phyloP scores from a whole-genome alignment of 176 grass and related monocot species.

The Juncus effusus region DNA sequence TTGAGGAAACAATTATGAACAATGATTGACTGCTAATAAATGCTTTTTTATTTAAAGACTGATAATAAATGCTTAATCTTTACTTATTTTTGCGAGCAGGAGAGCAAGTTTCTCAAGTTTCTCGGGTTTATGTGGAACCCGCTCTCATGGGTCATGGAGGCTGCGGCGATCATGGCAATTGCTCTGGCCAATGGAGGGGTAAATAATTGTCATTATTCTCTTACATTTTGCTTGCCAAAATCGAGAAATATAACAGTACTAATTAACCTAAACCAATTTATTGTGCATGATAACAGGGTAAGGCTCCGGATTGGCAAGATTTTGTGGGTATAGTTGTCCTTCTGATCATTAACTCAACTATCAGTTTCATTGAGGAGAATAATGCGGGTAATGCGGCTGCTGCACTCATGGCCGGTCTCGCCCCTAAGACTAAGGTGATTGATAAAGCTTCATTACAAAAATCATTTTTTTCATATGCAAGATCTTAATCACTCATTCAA shows the following conservation, averaged over 20 bases:
- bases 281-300: slow-evolving; percentile 28
- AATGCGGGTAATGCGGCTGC: slow-evolving; percentile 81
- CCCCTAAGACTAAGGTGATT: slow-evolving; percentile 74
- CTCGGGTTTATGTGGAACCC: slow-evolving; percentile 97
- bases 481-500: too few species aligned
- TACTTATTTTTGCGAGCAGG: slow-evolving; percentile 17
- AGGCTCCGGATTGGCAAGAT: slow-evolving; percentile 80
- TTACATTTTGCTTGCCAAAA: background rate
- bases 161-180: slow-evolving; percentile 93
- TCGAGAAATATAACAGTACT: slow-evolving; percentile 2
- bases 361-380: slow-evolving; percentile 87
- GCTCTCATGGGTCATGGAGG: slow-evolving; percentile 87
- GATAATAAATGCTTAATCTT: background rate
- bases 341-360: slow-evolving; percentile 90
- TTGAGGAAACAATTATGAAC: background rate
- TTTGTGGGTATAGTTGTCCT: slow-evolving; percentile 85
- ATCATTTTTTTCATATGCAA: background rate
- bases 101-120: slow-evolving; percentile 95
- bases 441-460: slow-evolving; percentile 6
- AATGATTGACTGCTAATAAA: background rate
- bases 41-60: background rate
- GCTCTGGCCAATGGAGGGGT: slow-evolving; percentile 73
- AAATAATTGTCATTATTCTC: background rate
- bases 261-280: background rate
- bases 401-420: slow-evolving; percentile 84